Evolutionary conservation across 2,329 filamentous ascomycete genomes (phyloP).

Genomic region (Parastagonospora avenae): DNA sequence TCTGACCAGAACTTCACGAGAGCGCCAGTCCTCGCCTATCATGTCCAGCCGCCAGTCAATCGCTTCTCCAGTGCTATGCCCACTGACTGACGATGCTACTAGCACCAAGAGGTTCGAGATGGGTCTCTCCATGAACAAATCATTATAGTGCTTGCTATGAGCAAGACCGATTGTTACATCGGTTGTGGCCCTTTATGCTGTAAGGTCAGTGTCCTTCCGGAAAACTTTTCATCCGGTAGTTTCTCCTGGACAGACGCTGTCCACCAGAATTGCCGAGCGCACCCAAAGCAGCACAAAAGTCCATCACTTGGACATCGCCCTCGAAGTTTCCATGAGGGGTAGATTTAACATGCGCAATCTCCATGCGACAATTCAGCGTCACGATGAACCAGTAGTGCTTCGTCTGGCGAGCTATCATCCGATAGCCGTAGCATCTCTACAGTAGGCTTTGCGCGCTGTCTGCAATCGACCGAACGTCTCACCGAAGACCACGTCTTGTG

Average conservation of each 20-base stretch:
- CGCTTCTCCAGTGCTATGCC: not conserved
- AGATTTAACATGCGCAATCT: not conserved
- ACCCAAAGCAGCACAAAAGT: slow-evolving; percentile 9
- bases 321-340: slow-evolving; percentile 12
- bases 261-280: slow-evolving; percentile 14
- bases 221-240: not conserved
- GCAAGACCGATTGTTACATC: not conserved
- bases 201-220: not conserved
- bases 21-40: slow-evolving; percentile 9
- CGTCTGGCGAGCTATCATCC: too few species aligned
- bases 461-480: not conserved
- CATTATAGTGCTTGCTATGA: not conserved
- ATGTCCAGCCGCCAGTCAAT: not conserved
- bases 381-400: not conserved
- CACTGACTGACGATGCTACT: not conserved
- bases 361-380: slow-evolving; percentile 3
- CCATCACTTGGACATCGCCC: slow-evolving; percentile 5
- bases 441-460: not conserved
- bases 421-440: too few species aligned
- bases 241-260: not conserved
- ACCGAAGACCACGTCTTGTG: not conserved
- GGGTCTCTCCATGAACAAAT: not conserved
- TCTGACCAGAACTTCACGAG: slow-evolving; percentile 12
- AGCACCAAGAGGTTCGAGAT: not conserved
- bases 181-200: too few species aligned